Evolutionary conservation across 2,329 filamentous ascomycete genomes (phyloP).

Genomic region (Corynespora cassiicola): DNA sequence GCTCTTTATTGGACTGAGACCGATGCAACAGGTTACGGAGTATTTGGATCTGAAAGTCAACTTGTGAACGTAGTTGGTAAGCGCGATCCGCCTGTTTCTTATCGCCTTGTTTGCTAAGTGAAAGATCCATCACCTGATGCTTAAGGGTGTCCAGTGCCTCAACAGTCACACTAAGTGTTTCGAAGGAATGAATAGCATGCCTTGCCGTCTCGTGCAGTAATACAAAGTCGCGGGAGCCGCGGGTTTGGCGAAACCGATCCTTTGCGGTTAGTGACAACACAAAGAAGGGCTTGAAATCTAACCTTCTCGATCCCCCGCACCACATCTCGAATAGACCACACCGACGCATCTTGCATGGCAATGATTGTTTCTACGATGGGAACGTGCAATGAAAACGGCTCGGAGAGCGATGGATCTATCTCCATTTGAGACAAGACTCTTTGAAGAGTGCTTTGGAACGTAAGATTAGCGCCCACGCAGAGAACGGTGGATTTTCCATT

Average conservation of each 20-base stretch:
- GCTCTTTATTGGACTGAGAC: conserved; percentile 22
- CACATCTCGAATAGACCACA: conserved; percentile 23
- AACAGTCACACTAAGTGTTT: conserved; percentile 16
- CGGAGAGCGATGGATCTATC: conserved; percentile 2
- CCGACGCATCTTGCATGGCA: conserved; percentile 13
- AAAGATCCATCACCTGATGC: conserved; percentile 1
- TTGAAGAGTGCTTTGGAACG: conserved; percentile 11
- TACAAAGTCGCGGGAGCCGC: conserved; percentile 8
- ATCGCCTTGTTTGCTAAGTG: background rate
- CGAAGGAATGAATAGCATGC: conserved; percentile 22
- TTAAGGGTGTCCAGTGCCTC: conserved; percentile 13
- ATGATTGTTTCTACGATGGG: conserved; percentile 20
- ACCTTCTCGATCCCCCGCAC: conserved; percentile 19
- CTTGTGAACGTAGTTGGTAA: conserved; percentile 2
- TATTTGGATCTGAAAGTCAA: conserved; percentile 15
- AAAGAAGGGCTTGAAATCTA: conserved; percentile 2
- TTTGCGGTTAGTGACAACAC: background rate
- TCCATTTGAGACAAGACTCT: conserved; percentile 6
- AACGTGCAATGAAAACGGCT: conserved; percentile 17
- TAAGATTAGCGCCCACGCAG: conserved; percentile 12
- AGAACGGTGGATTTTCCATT: conserved; percentile 5
- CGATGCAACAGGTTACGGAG: conserved; percentile 13
- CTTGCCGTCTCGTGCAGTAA: conserved; percentile 19
- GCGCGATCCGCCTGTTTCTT: background rate
- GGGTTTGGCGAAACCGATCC: background rate